Base-by-base conservation (phyloP, 2,329 filamentous ascomycete genomes). In the Sporothrix pseudoabietina region DNA sequence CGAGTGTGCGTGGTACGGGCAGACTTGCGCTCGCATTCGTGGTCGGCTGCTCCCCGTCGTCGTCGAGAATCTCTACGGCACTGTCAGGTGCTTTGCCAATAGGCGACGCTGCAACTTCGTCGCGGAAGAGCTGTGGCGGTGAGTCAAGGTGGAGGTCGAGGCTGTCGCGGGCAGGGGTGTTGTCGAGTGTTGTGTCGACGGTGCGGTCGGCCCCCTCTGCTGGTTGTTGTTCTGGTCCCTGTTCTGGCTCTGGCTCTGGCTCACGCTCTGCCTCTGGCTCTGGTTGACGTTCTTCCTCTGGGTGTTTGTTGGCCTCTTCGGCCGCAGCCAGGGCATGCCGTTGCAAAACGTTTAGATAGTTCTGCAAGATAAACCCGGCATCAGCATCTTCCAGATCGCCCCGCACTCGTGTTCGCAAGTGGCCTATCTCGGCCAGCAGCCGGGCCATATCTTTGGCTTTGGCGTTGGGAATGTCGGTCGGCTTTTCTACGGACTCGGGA, bases 321-420 rank as follows among this genome's bases (percentile, higher is more conserved):
- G 49, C 26, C 26, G 54, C 54, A 4, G 77, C 76, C 61, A 79
- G 76, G 52, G 81, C 81, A 82, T 93, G 92, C 76, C 90, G 88
- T 7, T 91, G 91, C 6, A 94, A 86, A 0, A 90, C 88, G 78
- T 92, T 91, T 74, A 91, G 86, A 75, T 92, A 90, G 30, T 87
- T 90, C 73, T 90, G 90, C n/a, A 90, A 87, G 3, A 86, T 88
- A 1, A 89, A 88, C 75, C 92, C 89, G 72, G 91, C 89, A n/a
- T 90, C 87, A 80, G 88, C 89, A 75, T 87, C 87, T 78, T 89
- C 90, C 79, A 93, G 78, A 47, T 82, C 80, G n/a, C 76, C 73
- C n/a, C 80, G 78, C 6, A 83, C 69, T 26, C 78, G 77, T 22
- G 77, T 75, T 10, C 79, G 78, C 7, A 82, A 74, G 26, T 80